Evolutionary conservation across 176 grass and related monocot genomes (phyloP).

Genomic region (Triticum monococcum): DNA sequence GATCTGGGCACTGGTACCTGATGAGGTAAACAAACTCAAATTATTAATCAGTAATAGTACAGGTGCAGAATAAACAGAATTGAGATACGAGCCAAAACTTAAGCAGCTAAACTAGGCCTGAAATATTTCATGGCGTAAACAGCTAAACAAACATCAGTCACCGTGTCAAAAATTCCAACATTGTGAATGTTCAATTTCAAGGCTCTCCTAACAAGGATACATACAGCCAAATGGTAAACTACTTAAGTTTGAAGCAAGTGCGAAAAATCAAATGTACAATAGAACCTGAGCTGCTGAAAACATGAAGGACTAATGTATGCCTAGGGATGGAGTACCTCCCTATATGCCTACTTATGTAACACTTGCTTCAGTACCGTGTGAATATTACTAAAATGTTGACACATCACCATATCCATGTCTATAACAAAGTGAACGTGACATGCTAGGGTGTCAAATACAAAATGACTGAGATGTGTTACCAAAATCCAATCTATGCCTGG

Average conservation of each 20-base stretch:
- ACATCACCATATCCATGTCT: not conserved
- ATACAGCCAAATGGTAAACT: not conserved
- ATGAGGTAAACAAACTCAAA: conserved; percentile 33
- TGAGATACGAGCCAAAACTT: not conserved
- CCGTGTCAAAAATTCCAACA: not conserved
- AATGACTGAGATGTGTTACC: not conserved
- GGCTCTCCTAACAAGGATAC: not conserved
- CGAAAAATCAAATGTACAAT: not conserved
- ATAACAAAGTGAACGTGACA: not conserved
- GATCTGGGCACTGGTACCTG: conserved; percentile 86
- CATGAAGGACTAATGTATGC: not conserved
- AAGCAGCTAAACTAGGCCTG: not conserved
- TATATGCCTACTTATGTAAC: not conserved
- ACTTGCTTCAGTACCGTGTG: not conserved
- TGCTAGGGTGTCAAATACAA: not conserved
- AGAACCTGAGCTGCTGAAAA: not conserved
- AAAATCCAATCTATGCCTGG: not conserved
- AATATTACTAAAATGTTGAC: not conserved
- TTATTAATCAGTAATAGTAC: conserved; percentile 26
- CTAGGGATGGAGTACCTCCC: not conserved
- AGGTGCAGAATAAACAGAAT: conserved; percentile 13
- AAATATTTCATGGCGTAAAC: not conserved
- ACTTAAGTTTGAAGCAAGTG: not conserved
- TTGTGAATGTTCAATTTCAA: not conserved
- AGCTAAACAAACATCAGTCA: not conserved